Evolutionary conservation across 352 stramenopile genomes (phyloP).

Genomic region (Paralagenidium karlingii): DNA sequence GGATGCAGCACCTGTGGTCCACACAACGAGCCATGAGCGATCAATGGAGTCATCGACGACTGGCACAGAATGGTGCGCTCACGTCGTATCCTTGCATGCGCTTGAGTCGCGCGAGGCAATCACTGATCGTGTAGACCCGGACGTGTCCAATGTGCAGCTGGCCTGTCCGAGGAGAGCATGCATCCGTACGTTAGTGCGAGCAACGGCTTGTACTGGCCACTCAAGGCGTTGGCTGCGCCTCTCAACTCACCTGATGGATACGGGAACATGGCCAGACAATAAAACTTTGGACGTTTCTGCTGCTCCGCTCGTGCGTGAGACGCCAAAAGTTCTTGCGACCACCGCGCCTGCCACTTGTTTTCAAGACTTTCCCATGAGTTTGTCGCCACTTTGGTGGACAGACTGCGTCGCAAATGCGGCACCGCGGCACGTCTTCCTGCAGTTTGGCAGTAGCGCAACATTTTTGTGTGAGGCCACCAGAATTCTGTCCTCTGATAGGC

Average conservation of each 20-base stretch:
- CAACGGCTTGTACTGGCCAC: constrained; percentile 12
- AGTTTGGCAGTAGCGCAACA: too few relatives aligned
- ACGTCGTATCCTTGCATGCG: constrained; percentile 94
- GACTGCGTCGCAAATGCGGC: too few relatives aligned
- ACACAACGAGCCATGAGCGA: too few relatives aligned
- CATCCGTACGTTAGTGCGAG: not conserved
- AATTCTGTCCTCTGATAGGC: too few relatives aligned
- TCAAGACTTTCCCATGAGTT: constrained; percentile 52
- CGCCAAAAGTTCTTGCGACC: constrained; percentile 17
- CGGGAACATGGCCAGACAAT: constrained; percentile 96
- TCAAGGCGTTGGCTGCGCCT: too few relatives aligned
- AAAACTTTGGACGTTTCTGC: constrained; percentile 21
- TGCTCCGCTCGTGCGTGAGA: constrained; percentile 1
- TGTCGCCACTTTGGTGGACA: too few relatives aligned
- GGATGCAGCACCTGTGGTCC: constrained; percentile 88
- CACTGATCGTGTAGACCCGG: constrained; percentile 98
- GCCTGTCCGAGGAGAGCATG: constrained; percentile 11
- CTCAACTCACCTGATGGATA: constrained; percentile 98
- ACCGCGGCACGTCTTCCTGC: too few relatives aligned
- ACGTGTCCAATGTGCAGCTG: constrained; percentile 98
- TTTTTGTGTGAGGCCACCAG: too few relatives aligned
- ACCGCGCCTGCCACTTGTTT: constrained; percentile 59
- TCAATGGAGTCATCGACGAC: not conserved
- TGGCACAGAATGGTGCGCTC: not conserved
- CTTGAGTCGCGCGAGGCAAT: constrained; percentile 96